Evolutionary conservation across 169 alveolate genomes (phyloP), one percentile per base, ranked within the genome.

Genomic region (Cryptosporidium parvum): DNA sequence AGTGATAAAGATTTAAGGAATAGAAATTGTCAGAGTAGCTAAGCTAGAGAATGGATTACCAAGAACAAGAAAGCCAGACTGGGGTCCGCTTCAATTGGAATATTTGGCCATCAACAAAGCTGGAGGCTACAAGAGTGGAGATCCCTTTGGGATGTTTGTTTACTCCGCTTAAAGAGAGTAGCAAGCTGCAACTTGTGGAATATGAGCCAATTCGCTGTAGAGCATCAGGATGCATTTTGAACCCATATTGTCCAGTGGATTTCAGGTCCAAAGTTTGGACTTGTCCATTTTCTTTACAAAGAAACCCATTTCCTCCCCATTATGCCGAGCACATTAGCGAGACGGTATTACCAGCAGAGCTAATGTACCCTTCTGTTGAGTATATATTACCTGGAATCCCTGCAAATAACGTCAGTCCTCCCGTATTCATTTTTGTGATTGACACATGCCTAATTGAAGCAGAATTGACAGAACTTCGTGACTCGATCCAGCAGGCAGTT

Each of bases 51-150:
- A 95, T 93, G 96, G 97, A 95, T 52, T 92, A 91, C 48, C 95
- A 91, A 72, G 92, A 92, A 72, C 95, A 93, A 69, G 98, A 96
- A 92, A 92, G 93, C 61, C 94, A 93, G 65, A 96, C 97, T 80
- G 99, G 99, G 29, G 94, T 98, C 62, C 95, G 99, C 65, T 97
- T 98, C 94, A 96, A 99, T 70, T 98, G 99, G 99, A 97, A 97
- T 75, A 94, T 97, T 45, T 96, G 99, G 97, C 99, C 99, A 10
- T 94, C 98, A 58, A 97, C 98, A 58, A 96, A 97, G 68, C 95
- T 95, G 26, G 98, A 97, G 84, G 98, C 97, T 33, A 96, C 97
- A 61, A 93, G 98, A 92, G 97, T 97, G 31, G 99, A 97, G 58
- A 96, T 98, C 84, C 99, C 99, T 0, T 86, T 98, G 69, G 99